phyloP scores from a whole-genome alignment of 129 eudicot species.

The Escallonia herrerae region DNA sequence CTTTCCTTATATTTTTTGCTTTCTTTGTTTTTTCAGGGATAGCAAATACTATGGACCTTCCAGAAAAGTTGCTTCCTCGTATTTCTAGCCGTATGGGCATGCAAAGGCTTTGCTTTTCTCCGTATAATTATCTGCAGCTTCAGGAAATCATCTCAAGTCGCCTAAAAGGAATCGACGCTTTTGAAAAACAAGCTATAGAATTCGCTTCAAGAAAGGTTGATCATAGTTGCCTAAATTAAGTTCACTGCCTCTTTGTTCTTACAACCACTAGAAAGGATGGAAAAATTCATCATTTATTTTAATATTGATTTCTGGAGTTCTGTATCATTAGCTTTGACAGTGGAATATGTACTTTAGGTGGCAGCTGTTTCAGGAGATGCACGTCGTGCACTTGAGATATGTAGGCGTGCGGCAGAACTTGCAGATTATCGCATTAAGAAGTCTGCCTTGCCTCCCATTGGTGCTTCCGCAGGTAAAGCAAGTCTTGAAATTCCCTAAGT shows the following conservation, averaged over 20 bases:
- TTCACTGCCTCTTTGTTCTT: background rate
- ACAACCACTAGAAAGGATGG: background rate
- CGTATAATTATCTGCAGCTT: slow-evolving; percentile 89
- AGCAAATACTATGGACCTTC: slow-evolving; percentile 99
- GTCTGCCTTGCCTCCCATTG: slow-evolving; percentile 21
- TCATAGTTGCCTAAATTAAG: background rate
- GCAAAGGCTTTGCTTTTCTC: slow-evolving; percentile 89
- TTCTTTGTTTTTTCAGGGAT: slow-evolving; percentile 46
- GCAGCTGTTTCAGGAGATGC: slow-evolving; percentile 99
- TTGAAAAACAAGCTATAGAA: slow-evolving; percentile 90
- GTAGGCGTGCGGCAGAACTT: slow-evolving; percentile 94
- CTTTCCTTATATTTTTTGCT: slow-evolving; percentile 2
- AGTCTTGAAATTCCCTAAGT: background rate
- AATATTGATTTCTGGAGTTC: slow-evolving; percentile 5
- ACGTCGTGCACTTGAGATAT: slow-evolving; percentile 93
- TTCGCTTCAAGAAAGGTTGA: slow-evolving; percentile 96
- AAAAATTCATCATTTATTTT: background rate
- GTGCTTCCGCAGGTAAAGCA: slow-evolving; percentile 39
- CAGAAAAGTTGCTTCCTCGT: slow-evolving; percentile 92
- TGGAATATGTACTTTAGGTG: slow-evolving; percentile 43
- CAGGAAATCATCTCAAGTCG: slow-evolving; percentile 93
- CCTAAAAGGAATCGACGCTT: slow-evolving; percentile 87
- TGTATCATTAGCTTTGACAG: slow-evolving; percentile 3
- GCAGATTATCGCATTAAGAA: slow-evolving; percentile 77
- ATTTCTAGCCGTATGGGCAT: slow-evolving; percentile 98